Percentiles rank a stretch among this genome's conserved stretches.
phyloP scores from a whole-genome alignment of 1,284 basidiomycete genomes.

The Melampsora americana region DNA sequence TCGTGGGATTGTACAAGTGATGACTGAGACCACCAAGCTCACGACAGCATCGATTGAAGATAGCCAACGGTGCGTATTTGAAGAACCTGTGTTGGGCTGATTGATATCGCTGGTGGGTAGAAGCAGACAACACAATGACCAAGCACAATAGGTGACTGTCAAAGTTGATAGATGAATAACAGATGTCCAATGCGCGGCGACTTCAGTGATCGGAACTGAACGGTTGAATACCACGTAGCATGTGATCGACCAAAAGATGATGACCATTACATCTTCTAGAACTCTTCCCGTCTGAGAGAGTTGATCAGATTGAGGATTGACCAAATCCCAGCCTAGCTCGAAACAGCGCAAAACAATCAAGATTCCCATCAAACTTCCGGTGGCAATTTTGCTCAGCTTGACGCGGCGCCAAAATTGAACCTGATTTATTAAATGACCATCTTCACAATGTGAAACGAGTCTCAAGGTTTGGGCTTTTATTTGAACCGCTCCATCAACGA shows the following conservation, averaged over 20 bases:
- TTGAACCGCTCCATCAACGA: background rate
- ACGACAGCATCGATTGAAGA: background rate
- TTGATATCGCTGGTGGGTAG: background rate
- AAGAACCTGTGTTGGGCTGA: background rate
- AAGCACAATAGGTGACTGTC: background rate
- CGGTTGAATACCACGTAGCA: background rate
- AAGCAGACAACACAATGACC: conserved; percentile 9
- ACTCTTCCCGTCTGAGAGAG: background rate
- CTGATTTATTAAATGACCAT: conserved; percentile 7
- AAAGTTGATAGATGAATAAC: background rate
- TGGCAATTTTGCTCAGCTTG: conserved; percentile 4
- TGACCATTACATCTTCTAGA: background rate
- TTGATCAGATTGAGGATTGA: conserved; percentile 2
- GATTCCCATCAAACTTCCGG: background rate
- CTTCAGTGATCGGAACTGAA: conserved; percentile 1
- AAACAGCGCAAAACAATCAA: background rate
- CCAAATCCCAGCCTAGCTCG: conserved; percentile 9
- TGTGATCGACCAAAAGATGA: conserved; percentile 11
- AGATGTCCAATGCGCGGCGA: background rate
- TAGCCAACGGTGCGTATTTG: conserved; percentile 1
- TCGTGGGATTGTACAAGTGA: conserved; percentile 4
- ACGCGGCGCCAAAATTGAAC: background rate
- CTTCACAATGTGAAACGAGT: background rate
- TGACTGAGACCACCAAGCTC: conserved; percentile 1
- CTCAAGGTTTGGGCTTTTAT: background rate